Percentiles rank a stretch among this genome's conserved stretches.
Evolutionary conservation across 2,329 filamentous ascomycete genomes (phyloP).

Genomic region (Incumbomyces delicatus): DNA sequence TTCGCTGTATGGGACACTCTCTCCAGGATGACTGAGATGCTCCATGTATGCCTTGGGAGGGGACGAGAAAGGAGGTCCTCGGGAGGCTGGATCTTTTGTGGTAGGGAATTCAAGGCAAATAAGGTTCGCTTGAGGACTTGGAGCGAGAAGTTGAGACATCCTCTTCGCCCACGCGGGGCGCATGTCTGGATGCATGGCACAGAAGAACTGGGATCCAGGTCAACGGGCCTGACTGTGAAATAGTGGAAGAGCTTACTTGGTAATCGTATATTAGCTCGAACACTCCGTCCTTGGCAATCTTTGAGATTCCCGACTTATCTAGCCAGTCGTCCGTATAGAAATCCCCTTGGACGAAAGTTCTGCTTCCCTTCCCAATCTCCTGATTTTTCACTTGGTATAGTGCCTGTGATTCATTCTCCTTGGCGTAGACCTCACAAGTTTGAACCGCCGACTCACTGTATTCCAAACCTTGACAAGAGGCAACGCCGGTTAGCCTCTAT

Average conservation of each 20-base stretch:
- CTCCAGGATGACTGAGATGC: slow-evolving; percentile 60
- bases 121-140: slow-evolving; percentile 38
- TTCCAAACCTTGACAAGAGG: slow-evolving; percentile 42
- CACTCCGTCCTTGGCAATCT: slow-evolving; percentile 20
- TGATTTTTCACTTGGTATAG: slow-evolving; percentile 28
- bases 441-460: slow-evolving; percentile 44
- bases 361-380: slow-evolving; percentile 28
- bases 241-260: slow-evolving; percentile 35
- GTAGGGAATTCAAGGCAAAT: slow-evolving; percentile 70
- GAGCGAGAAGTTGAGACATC: slow-evolving; percentile 44
- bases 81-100: slow-evolving; percentile 53
- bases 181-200: slow-evolving; percentile 45
- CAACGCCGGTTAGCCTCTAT: too few species aligned
- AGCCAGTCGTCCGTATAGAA: slow-evolving; percentile 38
- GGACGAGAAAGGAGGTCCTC: slow-evolving; percentile 65
- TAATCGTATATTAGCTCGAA: slow-evolving; percentile 53
- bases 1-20: slow-evolving; percentile 53
- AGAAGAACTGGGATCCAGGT: slow-evolving; percentile 45
- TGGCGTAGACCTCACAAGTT: slow-evolving; percentile 26
- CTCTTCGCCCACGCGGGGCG: slow-evolving; percentile 50
- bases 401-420: slow-evolving; percentile 24
- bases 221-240: neutral
- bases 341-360: slow-evolving; percentile 35
- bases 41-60: slow-evolving; percentile 60
- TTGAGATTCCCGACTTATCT: slow-evolving; percentile 24